A percentile compares a stretch with the other conserved stretches of the same genome.
Evolutionary conservation across 2,329 filamentous ascomycete genomes (phyloP).

Genomic region (Diaporthe ilicicola): DNA sequence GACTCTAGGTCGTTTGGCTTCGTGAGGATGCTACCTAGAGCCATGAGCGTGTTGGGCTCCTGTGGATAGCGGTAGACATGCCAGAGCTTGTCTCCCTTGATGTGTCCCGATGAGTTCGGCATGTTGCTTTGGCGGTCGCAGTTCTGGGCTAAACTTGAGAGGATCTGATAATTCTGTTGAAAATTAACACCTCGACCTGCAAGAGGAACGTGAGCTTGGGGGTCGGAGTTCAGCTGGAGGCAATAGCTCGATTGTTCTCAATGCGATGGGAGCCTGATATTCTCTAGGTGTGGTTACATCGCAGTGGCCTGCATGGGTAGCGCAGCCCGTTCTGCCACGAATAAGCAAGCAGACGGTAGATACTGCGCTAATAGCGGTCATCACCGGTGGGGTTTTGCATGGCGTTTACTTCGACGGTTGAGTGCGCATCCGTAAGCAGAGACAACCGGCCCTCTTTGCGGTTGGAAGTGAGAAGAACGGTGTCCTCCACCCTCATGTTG

Average conservation of each 20-base stretch:
- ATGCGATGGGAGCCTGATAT: no score
- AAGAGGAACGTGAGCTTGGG: not conserved
- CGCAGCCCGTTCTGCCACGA: not conserved
- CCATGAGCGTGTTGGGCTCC: conserved; percentile 4
- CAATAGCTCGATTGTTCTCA: not conserved
- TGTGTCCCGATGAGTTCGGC: not conserved
- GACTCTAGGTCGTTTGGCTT: not conserved
- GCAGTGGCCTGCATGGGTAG: not conserved
- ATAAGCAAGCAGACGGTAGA: not conserved
- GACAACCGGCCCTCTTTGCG: no score
- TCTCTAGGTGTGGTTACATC: not conserved
- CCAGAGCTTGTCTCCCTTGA: conserved; percentile 1
- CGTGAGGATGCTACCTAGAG: not conserved
- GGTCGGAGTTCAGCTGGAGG: no score
- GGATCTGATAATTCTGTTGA: no score
- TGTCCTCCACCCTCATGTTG: no score
- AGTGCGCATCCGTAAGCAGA: not conserved
- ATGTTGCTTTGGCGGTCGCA: not conserved
- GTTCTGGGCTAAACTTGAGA: no score
- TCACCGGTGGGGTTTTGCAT: not conserved
- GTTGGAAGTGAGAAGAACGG: no score
- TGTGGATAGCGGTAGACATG: conserved; percentile 14
- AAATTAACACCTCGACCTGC: no score
- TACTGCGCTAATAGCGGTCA: not conserved
- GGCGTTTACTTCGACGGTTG: not conserved